Evolutionary conservation across 208 protist species (phyloP), one percentile per base, ranked within the genome.

Genomic region (Herpetomonas tarakana): DNA sequence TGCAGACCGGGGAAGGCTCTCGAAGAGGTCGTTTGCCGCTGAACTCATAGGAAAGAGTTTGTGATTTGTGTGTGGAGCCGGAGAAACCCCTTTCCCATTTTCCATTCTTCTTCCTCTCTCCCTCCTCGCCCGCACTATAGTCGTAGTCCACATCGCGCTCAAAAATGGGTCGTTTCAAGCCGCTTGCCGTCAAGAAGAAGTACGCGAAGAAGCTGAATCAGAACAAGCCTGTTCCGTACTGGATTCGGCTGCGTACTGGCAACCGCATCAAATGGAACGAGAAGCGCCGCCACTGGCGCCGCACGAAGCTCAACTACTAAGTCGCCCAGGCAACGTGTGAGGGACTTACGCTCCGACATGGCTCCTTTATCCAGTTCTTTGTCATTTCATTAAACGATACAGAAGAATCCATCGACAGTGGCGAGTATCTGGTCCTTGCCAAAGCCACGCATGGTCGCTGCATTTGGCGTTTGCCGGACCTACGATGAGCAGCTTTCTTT

Each of bases 211-310:
- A 96, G 83, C 68, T 93, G 62, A 95, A 92, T 54, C 88, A 96
- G 79, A 97, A 97, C 88, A 83, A 84, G 68, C 91, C 94, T 38
- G 83, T 97, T 30, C 94, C 94, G 41, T 97, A 95, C 78, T 97
- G 86, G 85, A 92, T 96, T 54, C 89, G 93, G 56, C 80, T 97
- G 30, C 88, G 84, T 62, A 96, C 90, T 29, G 92, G 84, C 51
- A 97, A 96, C 68, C 82, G 78, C 68, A 93, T 97, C 69, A 92
- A 92, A 78, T 97, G 90, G 83, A 97, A 97, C 76, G 86, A 92
- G 71, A 97, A 97, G 88, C 88, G 94, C 81, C 90, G 94, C 71
- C 90, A 97, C 84, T 97, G 94, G 94, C 88, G 92, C 73, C 91
- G 94, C 81, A 97, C 92, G 63, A 97, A 97, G 89, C 87, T 97